Conservation (phyloP, 2,329 filamentous ascomycete genomes). For the Scedosporium minutisporum region DNA sequence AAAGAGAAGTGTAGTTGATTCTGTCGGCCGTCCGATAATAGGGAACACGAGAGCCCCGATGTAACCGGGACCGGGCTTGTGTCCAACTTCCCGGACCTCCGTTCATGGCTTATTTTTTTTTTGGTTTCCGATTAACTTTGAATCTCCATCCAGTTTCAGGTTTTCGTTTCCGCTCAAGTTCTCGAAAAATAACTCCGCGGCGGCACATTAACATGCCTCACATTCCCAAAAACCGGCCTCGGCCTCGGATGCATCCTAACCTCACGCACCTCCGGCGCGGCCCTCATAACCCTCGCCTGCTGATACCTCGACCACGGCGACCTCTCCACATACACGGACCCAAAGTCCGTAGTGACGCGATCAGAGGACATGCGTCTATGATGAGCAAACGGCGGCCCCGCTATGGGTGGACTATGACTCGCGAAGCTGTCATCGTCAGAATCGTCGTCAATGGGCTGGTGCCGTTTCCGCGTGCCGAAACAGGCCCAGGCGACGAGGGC, state of each 20-base stretch:
- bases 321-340: not conserved
- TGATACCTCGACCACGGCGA: not conserved
- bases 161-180: not conserved
- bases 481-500: constrained; percentile 23
- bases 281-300: not conserved
- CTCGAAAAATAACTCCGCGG: not conserved
- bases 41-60: too few species aligned
- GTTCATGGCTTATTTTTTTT: too few species aligned
- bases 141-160: not conserved
- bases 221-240: not conserved
- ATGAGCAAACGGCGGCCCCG: not conserved
- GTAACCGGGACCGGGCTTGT: too few species aligned
- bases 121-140: not conserved
- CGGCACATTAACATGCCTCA: not conserved
- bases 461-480: constrained; percentile 8
- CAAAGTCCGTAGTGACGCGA: not conserved
- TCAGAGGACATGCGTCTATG: not conserved
- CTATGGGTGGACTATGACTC: too few species aligned
- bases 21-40: too few species aligned
- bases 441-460: not conserved
- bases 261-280: not conserved
- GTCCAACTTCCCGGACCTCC: too few species aligned
- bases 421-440: not conserved
- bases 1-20: too few species aligned
- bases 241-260: not conserved